Conservation (phyloP, 1,284 basidiomycete species). For the Ustilago loliicola region DNA sequence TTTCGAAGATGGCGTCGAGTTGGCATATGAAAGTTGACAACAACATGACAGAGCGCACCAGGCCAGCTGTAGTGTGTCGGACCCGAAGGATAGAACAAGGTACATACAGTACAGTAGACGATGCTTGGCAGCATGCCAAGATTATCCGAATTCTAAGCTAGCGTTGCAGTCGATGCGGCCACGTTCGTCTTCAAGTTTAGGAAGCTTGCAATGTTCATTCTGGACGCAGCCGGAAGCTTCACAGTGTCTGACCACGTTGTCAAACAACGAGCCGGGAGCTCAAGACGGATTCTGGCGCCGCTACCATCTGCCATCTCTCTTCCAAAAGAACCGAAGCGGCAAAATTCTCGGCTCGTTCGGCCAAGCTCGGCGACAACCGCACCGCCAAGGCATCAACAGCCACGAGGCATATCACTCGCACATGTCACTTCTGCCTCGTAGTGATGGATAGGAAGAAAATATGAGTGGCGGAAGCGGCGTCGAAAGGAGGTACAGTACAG, state of each 20-base stretch:
- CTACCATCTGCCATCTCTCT: neutral
- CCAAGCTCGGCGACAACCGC: neutral
- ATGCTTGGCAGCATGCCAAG: neutral
- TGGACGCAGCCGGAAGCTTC: too few relatives aligned
- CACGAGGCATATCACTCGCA: neutral
- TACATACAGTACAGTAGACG: too few relatives aligned
- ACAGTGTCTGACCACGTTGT: neutral
- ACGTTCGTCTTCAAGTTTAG: neutral
- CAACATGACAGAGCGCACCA: neutral
- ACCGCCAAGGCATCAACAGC: constrained; percentile 1
- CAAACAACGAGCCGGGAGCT: neutral
- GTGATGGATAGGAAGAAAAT: neutral
- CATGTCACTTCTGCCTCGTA: neutral
- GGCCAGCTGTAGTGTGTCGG: too few relatives aligned
- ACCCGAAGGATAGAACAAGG: too few relatives aligned
- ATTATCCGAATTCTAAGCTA: neutral
- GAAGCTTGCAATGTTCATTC: neutral
- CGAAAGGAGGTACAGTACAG: constrained; percentile 1
- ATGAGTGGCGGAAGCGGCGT: constrained; percentile 5
- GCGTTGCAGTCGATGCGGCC: neutral
- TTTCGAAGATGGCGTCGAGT: neutral
- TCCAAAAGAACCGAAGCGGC: neutral
- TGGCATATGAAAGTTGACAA: neutral
- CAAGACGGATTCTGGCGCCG: neutral
- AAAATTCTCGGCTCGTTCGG: neutral